phyloP scores from a whole-genome alignment of 345 rosid species.

The Euphorbia pulcherrima region DNA sequence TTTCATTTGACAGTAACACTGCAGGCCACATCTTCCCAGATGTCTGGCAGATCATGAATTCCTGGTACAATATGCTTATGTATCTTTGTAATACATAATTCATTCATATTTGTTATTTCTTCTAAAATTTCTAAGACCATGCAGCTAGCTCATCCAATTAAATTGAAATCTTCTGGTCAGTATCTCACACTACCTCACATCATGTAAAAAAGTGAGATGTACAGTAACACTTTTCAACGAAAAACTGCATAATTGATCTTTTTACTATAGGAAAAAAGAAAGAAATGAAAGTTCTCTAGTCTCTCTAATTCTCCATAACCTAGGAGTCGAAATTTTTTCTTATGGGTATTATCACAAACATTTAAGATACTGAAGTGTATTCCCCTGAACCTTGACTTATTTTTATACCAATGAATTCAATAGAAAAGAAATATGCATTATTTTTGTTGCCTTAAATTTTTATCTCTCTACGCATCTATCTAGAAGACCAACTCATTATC shows the following conservation, averaged over 20 bases:
- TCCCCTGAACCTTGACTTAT: neutral
- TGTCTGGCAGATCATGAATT: neutral
- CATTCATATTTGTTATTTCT: too few relatives aligned
- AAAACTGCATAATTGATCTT: neutral
- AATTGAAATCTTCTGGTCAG: too few relatives aligned
- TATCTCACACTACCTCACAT: neutral
- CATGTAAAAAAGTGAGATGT: neutral
- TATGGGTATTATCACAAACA: too few relatives aligned
- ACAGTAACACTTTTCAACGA: neutral
- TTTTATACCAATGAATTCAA: neutral
- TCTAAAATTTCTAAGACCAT: too few relatives aligned
- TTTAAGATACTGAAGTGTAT: neutral
- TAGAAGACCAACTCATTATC: neutral
- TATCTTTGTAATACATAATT: neutral
- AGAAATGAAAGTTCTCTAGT: too few relatives aligned
- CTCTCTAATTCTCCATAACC: too few relatives aligned
- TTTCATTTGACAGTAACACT: neutral
- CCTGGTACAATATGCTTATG: neutral
- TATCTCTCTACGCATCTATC: neutral
- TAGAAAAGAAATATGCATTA: neutral
- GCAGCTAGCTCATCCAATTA: too few relatives aligned
- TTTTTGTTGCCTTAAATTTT: neutral
- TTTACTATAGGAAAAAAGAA: neutral
- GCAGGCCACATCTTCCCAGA: neutral
- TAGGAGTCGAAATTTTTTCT: too few relatives aligned